A percentile compares a stretch with the other conserved stretches of the same genome.
These are phyloP conservation scores for Citrus sp. DNA, from an alignment of 345 rosid species.

Conservation along the genomic window DNA sequence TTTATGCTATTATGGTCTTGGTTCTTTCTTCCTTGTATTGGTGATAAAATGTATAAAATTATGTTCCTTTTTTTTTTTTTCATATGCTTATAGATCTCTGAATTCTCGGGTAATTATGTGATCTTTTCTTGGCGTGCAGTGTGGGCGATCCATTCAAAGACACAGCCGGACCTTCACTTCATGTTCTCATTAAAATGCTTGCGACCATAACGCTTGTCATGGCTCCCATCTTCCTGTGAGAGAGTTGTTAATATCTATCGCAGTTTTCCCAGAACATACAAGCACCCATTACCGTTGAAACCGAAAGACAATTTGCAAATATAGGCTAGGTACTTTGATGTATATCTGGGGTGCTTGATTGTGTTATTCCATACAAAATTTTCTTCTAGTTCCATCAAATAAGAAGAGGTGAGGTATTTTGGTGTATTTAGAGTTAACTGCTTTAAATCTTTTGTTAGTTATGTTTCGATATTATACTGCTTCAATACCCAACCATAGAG, in stretches of 20 bases:
- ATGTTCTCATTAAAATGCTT: slow-evolving; percentile 83
- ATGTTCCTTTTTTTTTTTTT: too few species aligned
- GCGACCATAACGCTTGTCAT: slow-evolving; percentile 95
- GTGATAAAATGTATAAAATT: too few species aligned
- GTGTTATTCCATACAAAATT: not conserved
- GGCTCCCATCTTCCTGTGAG: slow-evolving; percentile 88
- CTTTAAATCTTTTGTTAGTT: not conserved
- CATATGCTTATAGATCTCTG: not conserved
- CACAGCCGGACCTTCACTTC: slow-evolving; percentile 95
- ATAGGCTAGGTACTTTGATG: slow-evolving; percentile 21
- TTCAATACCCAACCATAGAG: too few species aligned
- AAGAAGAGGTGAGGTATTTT: not conserved
- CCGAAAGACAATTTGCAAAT: slow-evolving; percentile 20
- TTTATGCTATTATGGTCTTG: not conserved
- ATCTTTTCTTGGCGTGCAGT: slow-evolving; percentile 44
- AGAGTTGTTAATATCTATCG: slow-evolving; percentile 11
- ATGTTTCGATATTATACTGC: too few species aligned
- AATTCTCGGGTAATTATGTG: not conserved
- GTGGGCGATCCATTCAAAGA: slow-evolving; percentile 99
- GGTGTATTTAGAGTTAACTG: not conserved
- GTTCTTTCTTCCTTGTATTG: not conserved
- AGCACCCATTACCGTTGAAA: slow-evolving; percentile 11
- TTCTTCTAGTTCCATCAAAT: not conserved
- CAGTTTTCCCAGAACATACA: slow-evolving; percentile 5
- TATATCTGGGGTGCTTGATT: slow-evolving; percentile 24